Conservation (phyloP, 495 filamentous ascomycete species). For the Parmelia sp. region DNA sequence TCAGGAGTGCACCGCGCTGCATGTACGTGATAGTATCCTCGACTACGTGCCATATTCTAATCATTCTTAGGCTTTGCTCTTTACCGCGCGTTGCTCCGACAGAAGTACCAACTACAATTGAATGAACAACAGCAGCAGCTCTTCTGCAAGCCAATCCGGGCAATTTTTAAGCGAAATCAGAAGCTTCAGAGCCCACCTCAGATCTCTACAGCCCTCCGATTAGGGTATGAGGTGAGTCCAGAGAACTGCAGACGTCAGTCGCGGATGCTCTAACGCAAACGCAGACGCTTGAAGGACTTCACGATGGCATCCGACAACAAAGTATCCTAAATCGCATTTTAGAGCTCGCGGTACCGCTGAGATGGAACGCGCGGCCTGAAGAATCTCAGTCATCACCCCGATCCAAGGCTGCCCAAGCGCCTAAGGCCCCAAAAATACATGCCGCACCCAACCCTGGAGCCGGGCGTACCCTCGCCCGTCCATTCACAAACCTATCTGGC, state of each 20-base stretch:
- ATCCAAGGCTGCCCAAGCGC: not conserved
- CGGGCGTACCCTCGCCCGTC: slow-evolving; percentile 38
- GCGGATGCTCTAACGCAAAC: not conserved
- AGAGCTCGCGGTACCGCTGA: not conserved
- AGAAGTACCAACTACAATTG: slow-evolving; percentile 46
- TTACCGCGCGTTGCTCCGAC: slow-evolving; percentile 63
- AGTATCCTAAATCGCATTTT: not conserved
- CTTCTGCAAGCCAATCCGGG: slow-evolving; percentile 42
- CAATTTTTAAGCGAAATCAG: slow-evolving; percentile 54
- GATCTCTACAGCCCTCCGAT: slow-evolving; percentile 48
- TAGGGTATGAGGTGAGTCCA: slow-evolving; percentile 57
- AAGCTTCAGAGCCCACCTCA: slow-evolving; percentile 49
- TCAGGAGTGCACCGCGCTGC: slow-evolving; percentile 55
- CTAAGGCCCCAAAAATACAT: not conserved
- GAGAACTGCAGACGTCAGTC: not conserved
- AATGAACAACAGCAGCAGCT: slow-evolving; percentile 35
- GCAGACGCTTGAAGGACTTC: slow-evolving; percentile 15
- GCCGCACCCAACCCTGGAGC: slow-evolving; percentile 34
- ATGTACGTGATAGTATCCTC: slow-evolving; percentile 42
- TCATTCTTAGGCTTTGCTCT: slow-evolving; percentile 59
- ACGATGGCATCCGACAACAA: not conserved
- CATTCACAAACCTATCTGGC: slow-evolving; percentile 41
- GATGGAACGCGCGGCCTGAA: not conserved
- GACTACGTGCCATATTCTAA: slow-evolving; percentile 12
- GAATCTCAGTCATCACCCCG: not conserved